Base-by-base conservation (phyloP, 192 early-diverging fungal genomes). In the Coemansia sp. region DNA sequence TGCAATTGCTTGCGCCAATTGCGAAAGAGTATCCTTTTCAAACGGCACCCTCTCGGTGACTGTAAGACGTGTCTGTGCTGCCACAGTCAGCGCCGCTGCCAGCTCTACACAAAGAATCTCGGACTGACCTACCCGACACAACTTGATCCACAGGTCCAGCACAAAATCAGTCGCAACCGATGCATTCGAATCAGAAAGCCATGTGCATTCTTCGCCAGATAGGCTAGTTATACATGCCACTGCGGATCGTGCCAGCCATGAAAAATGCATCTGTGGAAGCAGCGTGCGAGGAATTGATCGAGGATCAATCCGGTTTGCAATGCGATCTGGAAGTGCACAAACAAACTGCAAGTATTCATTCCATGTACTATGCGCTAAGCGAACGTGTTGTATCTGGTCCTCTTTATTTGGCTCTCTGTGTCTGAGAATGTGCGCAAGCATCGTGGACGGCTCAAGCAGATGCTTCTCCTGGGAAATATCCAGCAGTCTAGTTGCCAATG, bases 91-190 rank as follows among this genome's bases (percentile, higher is more conserved):
- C 25, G 67, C 54, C 4, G 71, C 63, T 0, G 76, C 68, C 8
- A 79, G 51, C 49, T 70, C 76, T 1, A 56, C 50, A 31, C 71
- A 60, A 8, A 79, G 21, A 6, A 22, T 32, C 10, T 67, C 54
- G 4, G 27, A 31, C 53, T 79, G 76, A 0, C 76, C 76, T 9
- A 72, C 67, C 2, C 76, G 67, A 23, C 76, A 79, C 21, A 79
- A 23, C 41, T 79, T 79, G 22, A 55, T 24, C 56, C 71, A 73
- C 57, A 79, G 59, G 27, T 73, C 76, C 2, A 49, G 55, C 0
- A 67, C 25, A n/a, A 16, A 14, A 12, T n/a, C 65, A 2, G 32
- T 26, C 0, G 14, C 8, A 18, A 27, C 38, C 7, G 32, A 27
- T 7, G 48, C 18, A 5, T 19, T 32, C 26, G 7, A 21, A 5